Base-by-base conservation (phyloP, 2,329 filamentous ascomycete species). In the Colletotrichum caudatum region DNA sequence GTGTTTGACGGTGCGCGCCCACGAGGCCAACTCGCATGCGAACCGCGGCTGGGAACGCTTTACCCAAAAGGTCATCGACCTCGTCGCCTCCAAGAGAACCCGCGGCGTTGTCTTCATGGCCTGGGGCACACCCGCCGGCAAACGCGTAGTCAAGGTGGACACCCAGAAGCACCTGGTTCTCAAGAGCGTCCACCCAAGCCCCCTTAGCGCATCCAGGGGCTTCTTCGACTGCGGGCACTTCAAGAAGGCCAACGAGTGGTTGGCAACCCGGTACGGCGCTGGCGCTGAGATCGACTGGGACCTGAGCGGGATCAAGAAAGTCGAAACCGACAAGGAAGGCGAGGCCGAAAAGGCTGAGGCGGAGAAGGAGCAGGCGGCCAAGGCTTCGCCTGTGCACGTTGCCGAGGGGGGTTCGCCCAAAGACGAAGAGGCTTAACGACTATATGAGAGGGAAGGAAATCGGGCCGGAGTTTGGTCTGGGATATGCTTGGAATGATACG, bases 81-180 rank as follows among this genome's bases (percentile, higher is more conserved):
- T 93, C 0, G 93, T 98, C 2, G 93, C 93, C 0, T 90, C 91
- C 78, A 91, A 92, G 76, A 88, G 94, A 56, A 91, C 89, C 0
- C 86, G 87, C 37, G 96, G 96, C 1, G 95, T 99, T 1, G 96
- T 98, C 5, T 99, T 98, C 79, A 84, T 99, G 81, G 95, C 95
- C 0, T 99, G 96, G 96, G 96, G 96, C 20, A 90, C 86, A 7
- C 93, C 94, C 1, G 96, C 96, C 0, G 92, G 91, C 67, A 93
- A 94, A 83, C 86, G 95, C 67, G 93, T 97, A 29, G 83, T 87
- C 53, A 92, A 90, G 75, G 87, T 98, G 64, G 92, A 96, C 78
- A 84, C 82, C 62, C 86, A 89, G 74, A 91, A 88, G 77, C 95
- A 99, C 83, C 86, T 94, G 57, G 93, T 99, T 48, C 85, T 99